Percentiles rank a stretch among this genome's conserved stretches.
Evolutionary conservation across 352 stramenopile genomes (phyloP).

Genomic region (Globisporangium sylvaticum): DNA sequence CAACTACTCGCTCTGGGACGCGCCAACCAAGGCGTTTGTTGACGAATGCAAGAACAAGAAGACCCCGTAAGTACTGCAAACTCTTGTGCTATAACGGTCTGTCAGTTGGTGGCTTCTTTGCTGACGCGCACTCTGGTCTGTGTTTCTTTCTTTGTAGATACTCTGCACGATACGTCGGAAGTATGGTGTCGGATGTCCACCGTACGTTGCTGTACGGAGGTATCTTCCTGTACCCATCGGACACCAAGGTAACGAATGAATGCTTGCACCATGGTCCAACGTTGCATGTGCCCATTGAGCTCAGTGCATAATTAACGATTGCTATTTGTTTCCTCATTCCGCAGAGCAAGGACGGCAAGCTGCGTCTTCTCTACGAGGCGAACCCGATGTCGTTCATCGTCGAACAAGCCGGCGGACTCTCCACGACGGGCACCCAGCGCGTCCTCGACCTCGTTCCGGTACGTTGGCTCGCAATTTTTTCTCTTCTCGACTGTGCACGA

Average conservation of each 20-base stretch:
- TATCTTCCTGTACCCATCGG: conserved; percentile 97
- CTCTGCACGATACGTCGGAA: conserved; percentile 95
- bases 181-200: conserved; percentile 99
- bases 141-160: conserved; percentile 39
- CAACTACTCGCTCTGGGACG: conserved; percentile 95
- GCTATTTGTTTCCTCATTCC: neutral
- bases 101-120: neutral
- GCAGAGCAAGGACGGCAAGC: conserved; percentile 87
- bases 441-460: conserved; percentile 93
- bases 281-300: neutral
- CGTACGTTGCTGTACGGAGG: conserved; percentile 98
- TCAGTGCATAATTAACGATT: neutral
- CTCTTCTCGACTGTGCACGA: neutral
- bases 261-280: neutral
- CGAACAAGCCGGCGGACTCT: conserved; percentile 95
- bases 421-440: conserved; percentile 91
- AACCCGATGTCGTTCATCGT: conserved; percentile 99
- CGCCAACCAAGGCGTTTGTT: conserved; percentile 88
- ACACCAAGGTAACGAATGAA: conserved; percentile 80
- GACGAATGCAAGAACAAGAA: conserved; percentile 83
- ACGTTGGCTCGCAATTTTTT: conserved; percentile 11
- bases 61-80: conserved; percentile 41
- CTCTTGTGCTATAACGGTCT: too few species aligned
- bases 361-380: conserved; percentile 98
- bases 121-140: neutral